Percentiles rank a stretch among this genome's conserved stretches.
Evolutionary conservation across 2,329 filamentous ascomycete genomes (phyloP).

Genomic region (Didymella segeticola): DNA sequence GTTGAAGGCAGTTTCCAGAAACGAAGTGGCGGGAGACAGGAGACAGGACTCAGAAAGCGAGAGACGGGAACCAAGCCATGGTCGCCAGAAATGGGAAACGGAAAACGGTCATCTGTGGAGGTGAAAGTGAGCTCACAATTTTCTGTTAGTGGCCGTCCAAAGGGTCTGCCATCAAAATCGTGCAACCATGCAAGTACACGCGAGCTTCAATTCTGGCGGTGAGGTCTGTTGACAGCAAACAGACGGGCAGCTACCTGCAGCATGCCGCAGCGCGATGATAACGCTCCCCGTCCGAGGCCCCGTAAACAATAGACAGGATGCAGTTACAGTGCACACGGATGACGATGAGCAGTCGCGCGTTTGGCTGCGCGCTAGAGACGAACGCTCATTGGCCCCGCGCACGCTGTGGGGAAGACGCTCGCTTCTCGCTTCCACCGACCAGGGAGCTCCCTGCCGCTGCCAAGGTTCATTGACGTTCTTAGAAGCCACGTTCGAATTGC

Average conservation of each 20-base stretch:
- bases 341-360: constrained; percentile 11
- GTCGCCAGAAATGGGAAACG: neutral
- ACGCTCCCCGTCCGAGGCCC: constrained; percentile 5
- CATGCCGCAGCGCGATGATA: constrained; percentile 10
- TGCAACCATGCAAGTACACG: constrained; percentile 14
- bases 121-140: constrained; percentile 15
- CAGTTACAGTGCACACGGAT: constrained; percentile 14
- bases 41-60: neutral
- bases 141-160: constrained; percentile 12
- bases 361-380: constrained; percentile 3
- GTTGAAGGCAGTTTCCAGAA: constrained; percentile 10
- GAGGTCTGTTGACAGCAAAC: constrained; percentile 19
- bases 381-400: constrained; percentile 8
- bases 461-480: constrained; percentile 22
- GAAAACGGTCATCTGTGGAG: constrained; percentile 7
- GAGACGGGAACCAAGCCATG: neutral
- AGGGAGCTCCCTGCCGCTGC: constrained; percentile 19
- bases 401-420: constrained; percentile 13
- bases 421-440: constrained; percentile 25
- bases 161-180: constrained; percentile 11
- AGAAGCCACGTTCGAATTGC: constrained; percentile 44
- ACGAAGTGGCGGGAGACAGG: neutral
- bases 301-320: constrained; percentile 7
- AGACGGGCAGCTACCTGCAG: constrained; percentile 8
- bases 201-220: constrained; percentile 19